phyloP scores from a whole-genome alignment of 2,329 filamentous ascomycete species.

The Fusarium guadeloupense region DNA sequence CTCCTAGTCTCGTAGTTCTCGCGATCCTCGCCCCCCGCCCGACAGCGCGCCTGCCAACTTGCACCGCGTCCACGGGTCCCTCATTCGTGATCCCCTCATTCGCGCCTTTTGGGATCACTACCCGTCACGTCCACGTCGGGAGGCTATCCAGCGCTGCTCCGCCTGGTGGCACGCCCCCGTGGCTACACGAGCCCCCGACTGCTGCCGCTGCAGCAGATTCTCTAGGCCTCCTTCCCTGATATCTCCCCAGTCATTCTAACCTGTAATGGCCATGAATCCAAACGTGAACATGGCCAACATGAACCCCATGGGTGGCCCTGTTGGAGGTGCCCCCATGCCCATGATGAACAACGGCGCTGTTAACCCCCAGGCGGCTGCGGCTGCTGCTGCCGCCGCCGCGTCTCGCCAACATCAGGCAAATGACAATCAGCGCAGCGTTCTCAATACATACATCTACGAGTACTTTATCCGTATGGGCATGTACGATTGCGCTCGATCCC shows the following conservation, averaged over 20 bases:
- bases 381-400: conserved; percentile 45
- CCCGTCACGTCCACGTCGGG: conserved; percentile 48
- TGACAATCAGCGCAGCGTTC: conserved; percentile 62
- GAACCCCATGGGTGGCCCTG: conserved; percentile 73
- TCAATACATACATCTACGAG: conserved; percentile 92
- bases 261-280: conserved; percentile 62
- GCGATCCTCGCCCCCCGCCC: conserved; percentile 36
- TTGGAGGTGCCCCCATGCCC: conserved; percentile 67
- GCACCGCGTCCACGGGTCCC: conserved; percentile 40
- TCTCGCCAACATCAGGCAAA: conserved; percentile 54
- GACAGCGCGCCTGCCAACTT: conserved; percentile 39
- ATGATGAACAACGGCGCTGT: conserved; percentile 71
- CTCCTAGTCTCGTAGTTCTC: conserved; percentile 39
- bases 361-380: conserved; percentile 49
- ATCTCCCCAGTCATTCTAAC: conserved; percentile 31
- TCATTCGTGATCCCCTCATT: conserved; percentile 23
- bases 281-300: conserved; percentile 74
- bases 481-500: conserved; percentile 81
- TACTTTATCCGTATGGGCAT: conserved; percentile 89
- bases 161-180: conserved; percentile 48
- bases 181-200: conserved; percentile 45
- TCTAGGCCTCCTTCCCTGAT: conserved; percentile 34
- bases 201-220: conserved; percentile 40
- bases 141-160: conserved; percentile 46
- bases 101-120: conserved; percentile 42